Evolutionary conservation across 768 basidiomycete genomes (phyloP).

Genomic region (Suillus subluteus): DNA sequence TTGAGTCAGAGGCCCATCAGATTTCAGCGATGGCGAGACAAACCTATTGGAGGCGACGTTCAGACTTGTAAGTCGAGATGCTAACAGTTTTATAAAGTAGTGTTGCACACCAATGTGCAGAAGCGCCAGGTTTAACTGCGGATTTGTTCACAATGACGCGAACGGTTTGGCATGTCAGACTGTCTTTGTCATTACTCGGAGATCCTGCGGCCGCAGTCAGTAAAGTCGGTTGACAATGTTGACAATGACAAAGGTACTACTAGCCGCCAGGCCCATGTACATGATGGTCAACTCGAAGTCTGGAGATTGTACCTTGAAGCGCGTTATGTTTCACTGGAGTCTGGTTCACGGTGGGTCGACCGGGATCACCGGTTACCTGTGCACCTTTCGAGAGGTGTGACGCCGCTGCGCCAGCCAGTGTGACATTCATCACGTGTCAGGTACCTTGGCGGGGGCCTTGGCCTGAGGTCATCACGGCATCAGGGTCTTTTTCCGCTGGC

Average conservation of each 20-base stretch:
- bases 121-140: not conserved
- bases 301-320: not conserved
- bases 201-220: constrained; percentile 3
- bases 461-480: not conserved
- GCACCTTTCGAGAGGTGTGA: no score
- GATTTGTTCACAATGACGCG: not conserved
- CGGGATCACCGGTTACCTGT: no score
- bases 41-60: not conserved
- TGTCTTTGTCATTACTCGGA: not conserved
- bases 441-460: fast-evolving
- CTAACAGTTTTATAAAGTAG: not conserved
- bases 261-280: no score
- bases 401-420: not conserved
- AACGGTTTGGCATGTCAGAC: not conserved
- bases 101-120: not conserved
- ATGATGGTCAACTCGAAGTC: not conserved
- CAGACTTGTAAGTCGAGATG: not conserved
- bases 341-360: no score
- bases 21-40: not conserved
- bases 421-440: not conserved
- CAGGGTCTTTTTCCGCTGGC: not conserved
- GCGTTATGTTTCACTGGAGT: no score
- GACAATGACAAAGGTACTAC: not conserved
- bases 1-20: not conserved
- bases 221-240: not conserved